Percentiles rank a stretch among this genome's conserved stretches.
These are phyloP conservation scores for Mycena belliarum DNA, from an alignment of 768 basidiomycete species.

Conservation along the genomic window DNA sequence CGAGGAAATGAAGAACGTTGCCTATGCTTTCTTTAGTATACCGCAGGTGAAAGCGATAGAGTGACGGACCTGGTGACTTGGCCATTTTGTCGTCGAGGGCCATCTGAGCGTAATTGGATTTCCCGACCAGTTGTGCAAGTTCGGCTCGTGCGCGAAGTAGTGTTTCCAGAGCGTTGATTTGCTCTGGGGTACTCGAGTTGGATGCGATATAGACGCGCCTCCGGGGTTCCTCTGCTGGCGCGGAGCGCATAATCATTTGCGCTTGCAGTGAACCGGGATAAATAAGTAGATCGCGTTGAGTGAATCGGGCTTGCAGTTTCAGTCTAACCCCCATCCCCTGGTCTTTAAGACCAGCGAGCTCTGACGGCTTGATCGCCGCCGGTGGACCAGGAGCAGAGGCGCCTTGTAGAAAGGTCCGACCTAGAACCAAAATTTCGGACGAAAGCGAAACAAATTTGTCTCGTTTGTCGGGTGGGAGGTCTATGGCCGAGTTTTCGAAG, in stretches of 20 bases:
- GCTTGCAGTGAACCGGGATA: slow-evolving; percentile 89
- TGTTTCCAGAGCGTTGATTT: slow-evolving; percentile 75
- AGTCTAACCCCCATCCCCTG: slow-evolving; percentile 74
- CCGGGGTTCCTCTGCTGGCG: slow-evolving; percentile 81
- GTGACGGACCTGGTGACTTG: slow-evolving; percentile 74
- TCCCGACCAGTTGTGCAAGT: slow-evolving; percentile 82
- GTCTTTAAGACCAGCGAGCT: slow-evolving; percentile 74
- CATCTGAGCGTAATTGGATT: slow-evolving; percentile 85
- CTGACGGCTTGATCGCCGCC: slow-evolving; percentile 64
- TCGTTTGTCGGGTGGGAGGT: slow-evolving; percentile 77
- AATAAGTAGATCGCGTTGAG: slow-evolving; percentile 73
- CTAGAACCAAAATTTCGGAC: slow-evolving; percentile 84
- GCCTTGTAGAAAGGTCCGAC: slow-evolving; percentile 81
- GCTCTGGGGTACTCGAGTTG: slow-evolving; percentile 72
- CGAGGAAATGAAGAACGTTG: slow-evolving; percentile 86
- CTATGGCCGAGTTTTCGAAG: slow-evolving; percentile 96
- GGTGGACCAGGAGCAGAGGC: slow-evolving; percentile 64
- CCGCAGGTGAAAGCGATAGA: neutral
- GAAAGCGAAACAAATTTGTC: slow-evolving; percentile 86
- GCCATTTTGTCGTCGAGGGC: slow-evolving; percentile 96
- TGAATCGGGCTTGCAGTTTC: slow-evolving; percentile 74
- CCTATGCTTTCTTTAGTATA: slow-evolving; percentile 40
- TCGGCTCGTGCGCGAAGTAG: slow-evolving; percentile 78
- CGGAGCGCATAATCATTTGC: slow-evolving; percentile 89
- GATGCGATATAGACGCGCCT: slow-evolving; percentile 80